Base-by-base conservation (phyloP, 2,329 filamentous ascomycete species). In the Fusarium coffeatum region DNA sequence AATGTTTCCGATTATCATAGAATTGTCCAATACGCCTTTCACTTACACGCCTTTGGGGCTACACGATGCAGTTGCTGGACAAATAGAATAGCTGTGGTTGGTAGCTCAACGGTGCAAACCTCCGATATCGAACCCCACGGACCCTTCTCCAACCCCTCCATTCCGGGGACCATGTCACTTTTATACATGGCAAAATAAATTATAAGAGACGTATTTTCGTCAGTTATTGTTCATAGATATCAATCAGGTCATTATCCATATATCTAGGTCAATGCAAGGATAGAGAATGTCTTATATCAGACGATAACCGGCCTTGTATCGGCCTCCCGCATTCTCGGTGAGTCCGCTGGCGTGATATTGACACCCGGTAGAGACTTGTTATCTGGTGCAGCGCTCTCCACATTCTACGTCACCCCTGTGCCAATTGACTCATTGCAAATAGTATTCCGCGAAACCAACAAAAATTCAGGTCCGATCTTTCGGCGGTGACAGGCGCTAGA, bases 401-500 rank as follows among this genome's bases (percentile, higher is more conserved):
- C 28, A 49, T 50, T 55, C 15, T 40, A 62, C 55, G 68, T 56
- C 49, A 30, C 28, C 59, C 60, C 64, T 68, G 73, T 75, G 70
- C 42, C 41, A 59, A 74, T 75, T 59, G 55, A 59, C 40, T 43
- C 51, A 55, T 25, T 11, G 30, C 45, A 22, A 51, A 72, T 75
- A 59, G 53, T 48, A 58, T 57, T 45, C 56, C 30, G 46, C 25
- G 34, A 37, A 64, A 46, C 43, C 54, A 68, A 64, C 70, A 76
- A 75, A 75, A 76, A 63, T 69, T 73, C 60, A 68, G 72, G 69
- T 74, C 74, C 72, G 68, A 64, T 74, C 58, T 66, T 71, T 75
- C 72, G 73, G 74, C 74, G 67, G 71, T 76, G 74, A 76, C 72
- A 70, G 40, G 27, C 30, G 27, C 34, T 62, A 18, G 23, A n/a